phyloP scores from a whole-genome alignment of 129 eudicot species.

The Lonicera japonica region DNA sequence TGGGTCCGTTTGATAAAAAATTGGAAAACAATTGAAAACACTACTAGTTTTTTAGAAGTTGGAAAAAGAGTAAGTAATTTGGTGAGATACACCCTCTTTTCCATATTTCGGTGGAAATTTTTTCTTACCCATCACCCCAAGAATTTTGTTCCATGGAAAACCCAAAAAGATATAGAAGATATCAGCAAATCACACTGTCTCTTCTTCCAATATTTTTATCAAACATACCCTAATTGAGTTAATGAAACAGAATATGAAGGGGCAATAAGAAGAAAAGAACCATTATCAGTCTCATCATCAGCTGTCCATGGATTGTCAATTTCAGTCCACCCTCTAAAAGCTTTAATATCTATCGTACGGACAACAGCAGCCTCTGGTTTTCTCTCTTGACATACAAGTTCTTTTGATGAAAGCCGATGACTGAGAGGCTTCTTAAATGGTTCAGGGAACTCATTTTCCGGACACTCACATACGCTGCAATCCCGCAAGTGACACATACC shows the following conservation, averaged over 20 bases:
- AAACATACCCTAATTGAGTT: no score
- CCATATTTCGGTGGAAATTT: no score
- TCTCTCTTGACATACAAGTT: constrained; percentile 39
- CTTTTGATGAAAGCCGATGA: constrained; percentile 22
- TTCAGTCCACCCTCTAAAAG: constrained; percentile 43
- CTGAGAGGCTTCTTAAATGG: constrained; percentile 27
- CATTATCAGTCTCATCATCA: constrained; percentile 50
- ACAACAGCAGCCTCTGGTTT: constrained; percentile 46
- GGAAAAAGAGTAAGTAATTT: no score
- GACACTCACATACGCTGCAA: constrained; percentile 52
- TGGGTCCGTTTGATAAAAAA: no score
- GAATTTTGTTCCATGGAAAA: no score
- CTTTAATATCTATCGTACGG: constrained; percentile 37
- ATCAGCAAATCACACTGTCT: no score
- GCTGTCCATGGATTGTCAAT: constrained; percentile 50
- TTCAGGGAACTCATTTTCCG: constrained; percentile 45
- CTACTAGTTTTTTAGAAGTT: no score
- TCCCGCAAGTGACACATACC: constrained; percentile 51
- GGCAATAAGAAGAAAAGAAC: constrained; percentile 12
- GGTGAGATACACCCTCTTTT: no score
- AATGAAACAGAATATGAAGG: not conserved
- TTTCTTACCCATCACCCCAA: no score
- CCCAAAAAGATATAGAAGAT: no score
- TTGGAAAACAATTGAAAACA: no score
- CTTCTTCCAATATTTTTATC: no score